Conservation (phyloP, 371 early-diverging fungal genomes). For the Mortierella sp. region DNA sequence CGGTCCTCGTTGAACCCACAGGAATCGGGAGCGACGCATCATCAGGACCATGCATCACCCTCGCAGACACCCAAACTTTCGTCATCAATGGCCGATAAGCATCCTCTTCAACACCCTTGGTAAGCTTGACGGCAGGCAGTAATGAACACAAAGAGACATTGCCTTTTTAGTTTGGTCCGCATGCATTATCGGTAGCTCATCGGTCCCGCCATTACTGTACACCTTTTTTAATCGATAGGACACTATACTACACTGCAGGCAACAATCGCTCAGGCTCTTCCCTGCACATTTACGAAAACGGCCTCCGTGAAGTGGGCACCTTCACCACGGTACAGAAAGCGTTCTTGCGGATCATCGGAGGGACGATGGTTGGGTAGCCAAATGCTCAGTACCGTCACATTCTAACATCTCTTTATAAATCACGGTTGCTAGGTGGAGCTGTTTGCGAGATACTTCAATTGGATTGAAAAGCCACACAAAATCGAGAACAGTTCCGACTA, state of each 20-base stretch:
- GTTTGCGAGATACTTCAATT: constrained; percentile 56
- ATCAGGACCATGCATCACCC: constrained; percentile 22
- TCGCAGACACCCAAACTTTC: constrained; percentile 17
- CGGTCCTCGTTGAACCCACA: constrained; percentile 27
- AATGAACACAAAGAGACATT: not conserved
- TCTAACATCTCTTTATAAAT: not conserved
- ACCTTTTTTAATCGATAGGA: constrained; percentile 22
- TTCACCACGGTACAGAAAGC: constrained; percentile 33
- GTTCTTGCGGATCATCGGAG: not conserved
- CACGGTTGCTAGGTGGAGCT: constrained; percentile 30
- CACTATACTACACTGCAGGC: constrained; percentile 33
- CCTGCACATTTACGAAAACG: constrained; percentile 33
- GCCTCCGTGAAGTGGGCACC: constrained; percentile 32
- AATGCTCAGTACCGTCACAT: not conserved
- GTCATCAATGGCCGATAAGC: constrained; percentile 12
- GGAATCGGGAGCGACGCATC: not conserved
- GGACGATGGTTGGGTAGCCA: not conserved
- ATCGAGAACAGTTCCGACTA: constrained; percentile 80
- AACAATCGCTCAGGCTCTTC: constrained; percentile 35
- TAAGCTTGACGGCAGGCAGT: constrained; percentile 13
- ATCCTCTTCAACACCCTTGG: constrained; percentile 53
- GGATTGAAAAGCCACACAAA: constrained; percentile 52
- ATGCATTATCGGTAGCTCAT: not conserved
- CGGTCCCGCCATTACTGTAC: not conserved
- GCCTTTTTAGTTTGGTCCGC: not conserved